Conservation (phyloP, 495 filamentous ascomycete species). For the Neurospora sp. region DNA sequence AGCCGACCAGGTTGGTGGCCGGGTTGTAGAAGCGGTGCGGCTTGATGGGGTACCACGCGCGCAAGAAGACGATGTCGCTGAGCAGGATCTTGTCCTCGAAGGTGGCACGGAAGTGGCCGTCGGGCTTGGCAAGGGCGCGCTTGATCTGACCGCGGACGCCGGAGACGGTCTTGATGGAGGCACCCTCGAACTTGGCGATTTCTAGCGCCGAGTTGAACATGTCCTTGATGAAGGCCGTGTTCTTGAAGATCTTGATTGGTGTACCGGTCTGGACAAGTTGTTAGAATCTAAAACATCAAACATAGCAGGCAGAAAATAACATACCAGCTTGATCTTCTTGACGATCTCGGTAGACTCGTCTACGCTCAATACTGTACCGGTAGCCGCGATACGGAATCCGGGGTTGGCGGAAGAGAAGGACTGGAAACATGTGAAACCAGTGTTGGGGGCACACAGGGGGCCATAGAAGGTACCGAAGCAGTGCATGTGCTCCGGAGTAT, state of each 20-base stretch:
- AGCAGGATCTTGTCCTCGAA: slow-evolving; percentile 98
- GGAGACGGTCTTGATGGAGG: slow-evolving; percentile 88
- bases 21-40: slow-evolving; percentile 95
- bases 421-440: slow-evolving; percentile 89
- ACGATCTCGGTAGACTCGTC: slow-evolving; percentile 94
- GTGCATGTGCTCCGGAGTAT: slow-evolving; percentile 81
- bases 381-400: slow-evolving; percentile 88
- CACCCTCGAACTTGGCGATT: slow-evolving; percentile 96
- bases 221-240: slow-evolving; percentile 96
- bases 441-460: slow-evolving; percentile 88
- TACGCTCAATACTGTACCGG: slow-evolving; percentile 83
- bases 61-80: slow-evolving; percentile 89
- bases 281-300: slow-evolving; percentile 1
- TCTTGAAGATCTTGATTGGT: slow-evolving; percentile 97
- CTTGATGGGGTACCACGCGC: slow-evolving; percentile 93
- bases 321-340: slow-evolving; percentile 86
- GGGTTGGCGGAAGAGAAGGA: slow-evolving; percentile 80
- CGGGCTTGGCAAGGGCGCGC: slow-evolving; percentile 77
- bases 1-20: slow-evolving; percentile 81
- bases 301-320: background rate
- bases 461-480: slow-evolving; percentile 94
- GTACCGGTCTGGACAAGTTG: slow-evolving; percentile 21
- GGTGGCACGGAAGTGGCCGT: slow-evolving; percentile 89
- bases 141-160: slow-evolving; percentile 96
- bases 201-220: slow-evolving; percentile 92